Evolutionary conservation across 2,329 filamentous ascomycete species (phyloP), one percentile per base, ranked within the genome.

Genomic region (Cytospora piceae): DNA sequence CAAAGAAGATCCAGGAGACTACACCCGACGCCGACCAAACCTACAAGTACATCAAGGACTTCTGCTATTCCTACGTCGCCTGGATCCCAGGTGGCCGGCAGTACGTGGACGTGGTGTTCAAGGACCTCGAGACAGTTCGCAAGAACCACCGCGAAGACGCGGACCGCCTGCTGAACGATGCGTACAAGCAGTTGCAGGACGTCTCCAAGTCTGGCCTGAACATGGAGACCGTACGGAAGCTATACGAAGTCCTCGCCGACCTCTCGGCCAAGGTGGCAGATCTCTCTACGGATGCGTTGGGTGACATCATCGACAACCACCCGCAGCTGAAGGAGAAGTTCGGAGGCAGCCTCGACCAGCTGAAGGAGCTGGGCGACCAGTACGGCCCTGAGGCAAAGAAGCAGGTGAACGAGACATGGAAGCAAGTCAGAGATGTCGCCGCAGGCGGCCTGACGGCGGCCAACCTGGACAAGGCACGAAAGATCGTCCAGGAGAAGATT

Each of bases 341-440:
- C 11, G 90, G 90, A 17, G 87, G 85, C 14, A 87, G 85, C 70
- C 77, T 91, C 54, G 85, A 91, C 58, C 84, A 90, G 74, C 79
- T 93, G 58, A 90, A 91, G 82, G 76, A 87, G 70, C 82, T 92
- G 76, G 87, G 87, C 31, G 85, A 92, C 17, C 80, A 87, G 66
- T 90, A 90, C 71, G 91, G 91, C 0, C 90, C 90, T 0, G 88
- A 93, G 73, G 90, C 89, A 0, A 91, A 92, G 83, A 88, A 92
- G 81, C 84, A 91, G 75, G 84, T 90, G 6, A 88, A 93, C 63
- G 82, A 89, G 76, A 91, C 90, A 1, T 92, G 89, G 85, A 74
- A 82, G 32, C 83, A 93, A 74, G 79, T 91, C 69, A 82, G 82
- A 70, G 85, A 90, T 49, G 82, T 92, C 57, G 73, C 90, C 63